Base-by-base conservation (phyloP, 1,284 basidiomycete species). In the Pseudozyma sp. region DNA sequence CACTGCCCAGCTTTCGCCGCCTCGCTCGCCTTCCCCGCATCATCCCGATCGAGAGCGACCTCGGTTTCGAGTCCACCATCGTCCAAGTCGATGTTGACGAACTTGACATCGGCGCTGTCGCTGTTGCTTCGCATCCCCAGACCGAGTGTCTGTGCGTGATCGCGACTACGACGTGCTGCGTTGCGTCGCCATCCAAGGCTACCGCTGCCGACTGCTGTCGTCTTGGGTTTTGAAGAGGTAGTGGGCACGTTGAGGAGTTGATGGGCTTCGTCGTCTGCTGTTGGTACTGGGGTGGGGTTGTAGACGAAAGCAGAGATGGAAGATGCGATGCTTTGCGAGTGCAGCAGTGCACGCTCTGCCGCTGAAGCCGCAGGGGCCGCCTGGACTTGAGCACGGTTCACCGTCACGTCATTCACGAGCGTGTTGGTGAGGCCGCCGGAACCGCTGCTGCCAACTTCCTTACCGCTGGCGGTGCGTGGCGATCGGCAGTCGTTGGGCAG, bases 261-360 rank as follows among this genome's bases (percentile, higher is more conserved):
- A 14, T 14, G 16, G 1, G 47, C 34, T 14, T 65, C 55, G 13
- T 47, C 35, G 35, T 48, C 51, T 13, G 48, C 48, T 10, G 60
- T 13, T 21, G 51, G 57, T 7, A 59, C 61, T 14, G 77, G 78
- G n/a, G 77, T 80, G 13, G 74, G 56, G 61, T 78, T 78, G 60
- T 72, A 74, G n/a, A 61, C 62, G 39, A 80, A 80, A 12, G 72
- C 78, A 51, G 78, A 78, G 55, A 80, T 63, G 39, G 57, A 59
- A n/a, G 78, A 80, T 14, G 76, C 61, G 38, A 73, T 60, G 55
- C 78, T 78, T 18, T 69, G 59, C 36, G 78, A 80, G 16, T 67
- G 61, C 19, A 35, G 40, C 1, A 70, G 39, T 0, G 62, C 35
- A 34, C 50, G 58, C 38, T 61, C 47, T 38, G 35, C n/a, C 8